These are phyloP conservation scores for Rhododendron ferrugineum DNA, from an alignment of 148 eudicot genomes.

Conservation along the genomic window DNA sequence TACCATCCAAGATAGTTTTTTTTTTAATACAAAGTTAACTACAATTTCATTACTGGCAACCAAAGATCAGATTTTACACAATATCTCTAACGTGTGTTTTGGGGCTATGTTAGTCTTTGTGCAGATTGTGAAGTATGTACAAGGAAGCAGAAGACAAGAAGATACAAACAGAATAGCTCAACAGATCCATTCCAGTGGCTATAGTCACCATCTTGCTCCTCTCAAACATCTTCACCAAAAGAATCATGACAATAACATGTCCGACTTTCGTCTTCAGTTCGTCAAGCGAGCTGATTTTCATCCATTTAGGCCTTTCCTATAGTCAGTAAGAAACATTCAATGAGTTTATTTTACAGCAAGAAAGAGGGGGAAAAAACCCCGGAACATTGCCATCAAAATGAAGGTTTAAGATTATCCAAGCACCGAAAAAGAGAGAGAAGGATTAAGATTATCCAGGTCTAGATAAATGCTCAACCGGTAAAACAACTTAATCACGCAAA, in stretches of 20 bases:
- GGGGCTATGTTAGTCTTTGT: constrained; percentile 31
- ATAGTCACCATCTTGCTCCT: constrained; percentile 97
- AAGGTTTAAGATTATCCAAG: neutral
- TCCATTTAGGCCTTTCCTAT: constrained; percentile 95
- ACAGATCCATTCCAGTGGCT: constrained; percentile 76
- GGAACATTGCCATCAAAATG: neutral
- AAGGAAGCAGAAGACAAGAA: constrained; percentile 89
- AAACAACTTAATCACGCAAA: neutral
- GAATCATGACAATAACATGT: constrained; percentile 94
- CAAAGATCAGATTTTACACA: neutral
- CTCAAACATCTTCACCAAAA: constrained; percentile 92
- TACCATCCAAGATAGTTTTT: neutral
- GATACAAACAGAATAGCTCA: constrained; percentile 80
- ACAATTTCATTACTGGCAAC: neutral
- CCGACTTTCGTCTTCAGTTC: constrained; percentile 95
- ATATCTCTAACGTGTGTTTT: neutral
- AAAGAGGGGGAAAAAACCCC: neutral
- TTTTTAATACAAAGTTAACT: neutral
- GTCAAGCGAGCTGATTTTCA: constrained; percentile 89
- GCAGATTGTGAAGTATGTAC: constrained; percentile 85
- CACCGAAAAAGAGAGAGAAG: neutral
- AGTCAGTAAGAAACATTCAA: neutral
- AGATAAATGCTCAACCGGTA: neutral
- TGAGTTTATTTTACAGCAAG: neutral
- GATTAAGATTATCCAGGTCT: neutral